Conservation (phyloP, 2,329 filamentous ascomycete genomes). For the Sarocladiaceae sp. region DNA sequence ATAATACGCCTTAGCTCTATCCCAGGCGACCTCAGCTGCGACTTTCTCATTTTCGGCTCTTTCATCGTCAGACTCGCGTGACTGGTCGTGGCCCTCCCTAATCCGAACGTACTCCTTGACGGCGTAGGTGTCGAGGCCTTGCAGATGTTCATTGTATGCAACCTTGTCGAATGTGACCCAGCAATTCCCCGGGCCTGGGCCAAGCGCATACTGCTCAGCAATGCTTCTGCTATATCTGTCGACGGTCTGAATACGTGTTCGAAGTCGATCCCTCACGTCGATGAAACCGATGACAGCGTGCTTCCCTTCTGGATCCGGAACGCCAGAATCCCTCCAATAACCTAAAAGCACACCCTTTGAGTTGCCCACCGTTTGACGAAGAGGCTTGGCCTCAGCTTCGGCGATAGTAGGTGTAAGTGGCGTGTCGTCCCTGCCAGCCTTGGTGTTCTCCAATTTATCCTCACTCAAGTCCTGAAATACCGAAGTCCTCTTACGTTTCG, state of each 20-base stretch:
- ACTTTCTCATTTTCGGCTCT: conserved; percentile 32
- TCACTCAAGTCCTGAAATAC: conserved; percentile 46
- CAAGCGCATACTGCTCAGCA: conserved; percentile 42
- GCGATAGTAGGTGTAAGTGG: conserved; percentile 15
- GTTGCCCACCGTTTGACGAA: conserved; percentile 23
- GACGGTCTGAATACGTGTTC: conserved; percentile 51
- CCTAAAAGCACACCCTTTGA: conserved; percentile 50
- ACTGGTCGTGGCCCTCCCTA: conserved; percentile 29
- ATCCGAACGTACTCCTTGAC: conserved; percentile 61
- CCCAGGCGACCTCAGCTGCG: conserved; percentile 28
- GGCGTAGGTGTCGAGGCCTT: conserved; percentile 50
- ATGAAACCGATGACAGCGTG: conserved; percentile 61
- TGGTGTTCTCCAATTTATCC: conserved; percentile 37
- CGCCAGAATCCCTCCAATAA: conserved; percentile 56
- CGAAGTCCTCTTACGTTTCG: conserved; percentile 53
- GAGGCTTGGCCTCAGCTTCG: conserved; percentile 17
- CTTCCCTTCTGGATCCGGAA: conserved; percentile 43
- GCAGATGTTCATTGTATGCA: conserved; percentile 53
- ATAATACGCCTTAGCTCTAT: conserved; percentile 1
- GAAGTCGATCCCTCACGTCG: conserved; percentile 55
- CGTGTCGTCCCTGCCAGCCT: conserved; percentile 26
- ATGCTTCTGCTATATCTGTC: conserved; percentile 45
- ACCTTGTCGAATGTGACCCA: conserved; percentile 62
- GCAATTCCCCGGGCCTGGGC: conserved; percentile 56
- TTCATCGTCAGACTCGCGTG: conserved; percentile 33